Base-by-base conservation (phyloP, 2,329 filamentous ascomycete genomes). In the Colletotrichum kahawae region DNA sequence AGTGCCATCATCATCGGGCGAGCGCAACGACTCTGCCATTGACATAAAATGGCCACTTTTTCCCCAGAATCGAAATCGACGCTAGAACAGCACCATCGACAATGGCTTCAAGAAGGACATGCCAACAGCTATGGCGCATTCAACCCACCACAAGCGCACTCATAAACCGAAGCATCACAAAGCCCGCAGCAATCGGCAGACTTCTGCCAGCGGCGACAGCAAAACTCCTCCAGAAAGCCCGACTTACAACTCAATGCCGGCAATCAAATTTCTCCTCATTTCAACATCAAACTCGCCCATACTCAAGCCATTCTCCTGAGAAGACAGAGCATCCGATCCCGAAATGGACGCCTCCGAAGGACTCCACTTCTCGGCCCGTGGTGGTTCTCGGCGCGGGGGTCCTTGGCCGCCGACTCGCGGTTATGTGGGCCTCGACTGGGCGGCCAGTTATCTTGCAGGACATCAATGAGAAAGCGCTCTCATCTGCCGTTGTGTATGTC, bases 351-450 rank as follows among this genome's bases (percentile, higher is more conserved):
- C 71, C 80, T 2, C 81, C 81, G 0, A 51, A 69, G 0, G 79
- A 81, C 66, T 82, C 84, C 74, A 76, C 80, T 5, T 78, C 79
- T 4, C 84, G 85, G 5, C 84, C 85, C 7, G 84, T 87, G 5
- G 79, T 82, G 7, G 78, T 87, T n/a, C 78, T 86, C 27, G 85
- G 85, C 2, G 84, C 83, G 4, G 85, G 85, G 13, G 83, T 85
- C 29, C 80, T 86, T 2, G 85, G 85, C 43, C 81, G 84, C 13
- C 83, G 85, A 8, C 79, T 86, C 5, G 85, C 83, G 78, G 76
- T 78, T n/a, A 60, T 84, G 76, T 79, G 75, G 81, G 68, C 79
- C 78, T 77, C 84, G 78, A 75, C 81, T 77, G 27, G 68, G 51
- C 69, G 82, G 62, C 76, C 81, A 5, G 81, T 82, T 6, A 78